Evolutionary conservation across 768 basidiomycete genomes (phyloP).

Genomic region (Suillus variegatus): DNA sequence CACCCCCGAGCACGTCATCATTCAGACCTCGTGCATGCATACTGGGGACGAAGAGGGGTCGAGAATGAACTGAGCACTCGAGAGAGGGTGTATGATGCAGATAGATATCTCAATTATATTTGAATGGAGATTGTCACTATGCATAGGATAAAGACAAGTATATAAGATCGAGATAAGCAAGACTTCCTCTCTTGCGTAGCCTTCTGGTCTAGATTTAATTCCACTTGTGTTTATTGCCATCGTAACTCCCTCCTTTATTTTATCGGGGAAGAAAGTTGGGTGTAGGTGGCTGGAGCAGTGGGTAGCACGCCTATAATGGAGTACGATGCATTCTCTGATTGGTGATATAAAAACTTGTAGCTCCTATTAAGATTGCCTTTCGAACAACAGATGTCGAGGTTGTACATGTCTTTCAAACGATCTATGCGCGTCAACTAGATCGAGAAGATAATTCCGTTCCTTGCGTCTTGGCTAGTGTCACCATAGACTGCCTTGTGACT

Average conservation of each 20-base stretch:
- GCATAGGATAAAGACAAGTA: neutral
- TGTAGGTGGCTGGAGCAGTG: slow-evolving; percentile 19
- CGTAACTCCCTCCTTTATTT: too few species aligned
- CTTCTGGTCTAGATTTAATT: too few species aligned
- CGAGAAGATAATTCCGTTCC: slow-evolving; percentile 95
- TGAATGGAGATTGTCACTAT: slow-evolving; percentile 19
- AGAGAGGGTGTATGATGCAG: neutral
- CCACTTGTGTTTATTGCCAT: too few species aligned
- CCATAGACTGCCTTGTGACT: slow-evolving; percentile 63
- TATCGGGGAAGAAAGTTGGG: slow-evolving; percentile 19
- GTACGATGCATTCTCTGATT: slow-evolving; percentile 63
- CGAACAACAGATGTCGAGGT: slow-evolving; percentile 75
- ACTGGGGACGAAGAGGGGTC: neutral
- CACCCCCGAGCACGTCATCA: neutral
- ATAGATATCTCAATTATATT: neutral
- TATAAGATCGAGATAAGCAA: too few species aligned
- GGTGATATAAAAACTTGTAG: slow-evolving; percentile 86
- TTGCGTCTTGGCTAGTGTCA: slow-evolving; percentile 74
- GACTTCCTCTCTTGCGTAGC: too few species aligned
- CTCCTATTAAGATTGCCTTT: slow-evolving; percentile 85
- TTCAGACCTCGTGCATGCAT: neutral
- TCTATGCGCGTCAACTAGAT: slow-evolving; percentile 92
- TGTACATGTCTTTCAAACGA: slow-evolving; percentile 82
- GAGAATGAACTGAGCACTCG: neutral
- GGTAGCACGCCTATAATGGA: slow-evolving; percentile 26